Evolutionary conservation across 176 grass and related monocot species (phyloP), one percentile per base, ranked within the genome.

Genomic region (Zoysia japonica): DNA sequence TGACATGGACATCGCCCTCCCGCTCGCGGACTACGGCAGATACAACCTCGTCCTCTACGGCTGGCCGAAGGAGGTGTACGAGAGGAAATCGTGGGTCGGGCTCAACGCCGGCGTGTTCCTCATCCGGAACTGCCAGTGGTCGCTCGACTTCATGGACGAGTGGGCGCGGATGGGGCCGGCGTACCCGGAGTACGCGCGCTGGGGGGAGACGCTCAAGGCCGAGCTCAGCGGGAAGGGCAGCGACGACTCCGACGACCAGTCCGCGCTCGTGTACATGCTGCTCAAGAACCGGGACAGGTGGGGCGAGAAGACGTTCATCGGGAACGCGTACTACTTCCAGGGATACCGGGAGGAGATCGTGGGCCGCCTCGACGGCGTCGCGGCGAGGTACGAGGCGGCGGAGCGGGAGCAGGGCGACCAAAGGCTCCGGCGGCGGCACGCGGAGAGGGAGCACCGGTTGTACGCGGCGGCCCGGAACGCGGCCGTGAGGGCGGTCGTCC

Each of bases 101-200:
- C 82, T 93, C 68, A 97, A 93, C 87, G 91, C 91, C 15, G 89
- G 91, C 44, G 91, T 93, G 11, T 90, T 97, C 76, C 77, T 97
- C 68, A 84, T 93, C 89, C 87, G 94, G 10, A 97, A 97, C 62
- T 97, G 94, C 91, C 94, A 97, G 76, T 93, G 91, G 94, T 77
- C 89, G 50, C 82, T 97, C 16, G 94, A 97, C 73, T 73, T 97
- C 85, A 80, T 93, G 78, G 87, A 68, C 78, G 55, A 14, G 8
- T 93, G 91, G 91, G 91, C 87, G 3, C 14, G 81, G 1, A 87
- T 85, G 85, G 87, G 91, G 0, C 91, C 91, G 0, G 56, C 36
- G 0, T 82, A 40, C 1, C 82, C 91, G 47, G 82, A 85, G 69
- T 13, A 10, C 1, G 0, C 0, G 5, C 42, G 5, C 9, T 88